Conservation (phyloP, 2,329 filamentous ascomycete species). For the Pezicula rhizophila region DNA sequence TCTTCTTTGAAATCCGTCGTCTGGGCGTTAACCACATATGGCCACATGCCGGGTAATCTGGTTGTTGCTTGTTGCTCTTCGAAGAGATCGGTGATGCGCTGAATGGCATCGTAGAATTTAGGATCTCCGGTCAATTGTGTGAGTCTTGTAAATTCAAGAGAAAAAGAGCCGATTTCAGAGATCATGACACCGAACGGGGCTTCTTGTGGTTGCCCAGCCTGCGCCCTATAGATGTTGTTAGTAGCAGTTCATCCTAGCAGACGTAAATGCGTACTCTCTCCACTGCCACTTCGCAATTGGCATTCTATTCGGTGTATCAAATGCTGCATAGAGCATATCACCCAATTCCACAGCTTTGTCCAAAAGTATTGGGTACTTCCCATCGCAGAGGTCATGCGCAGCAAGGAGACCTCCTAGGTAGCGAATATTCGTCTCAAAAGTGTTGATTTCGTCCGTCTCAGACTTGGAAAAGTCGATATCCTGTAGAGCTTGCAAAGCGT, state of each 20-base stretch:
- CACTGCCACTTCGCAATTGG: conserved; percentile 41
- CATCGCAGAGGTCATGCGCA: conserved; percentile 26
- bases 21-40: conserved; percentile 41
- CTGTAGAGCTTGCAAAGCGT: conserved; percentile 61
- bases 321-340: conserved; percentile 62
- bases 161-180: conserved; percentile 52
- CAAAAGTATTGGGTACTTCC: conserved; percentile 52
- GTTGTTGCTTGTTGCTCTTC: conserved; percentile 45
- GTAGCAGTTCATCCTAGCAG: conserved; percentile 18
- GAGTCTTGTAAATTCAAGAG: conserved; percentile 55
- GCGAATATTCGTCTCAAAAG: conserved; percentile 30
- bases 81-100: conserved; percentile 48
- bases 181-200: conserved; percentile 47
- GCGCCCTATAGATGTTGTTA: background rate
- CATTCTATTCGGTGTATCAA: conserved; percentile 86
- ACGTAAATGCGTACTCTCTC: background rate
- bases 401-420: conserved; percentile 27
- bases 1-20: conserved; percentile 50
- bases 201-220: conserved; percentile 47
- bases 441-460: conserved; percentile 12
- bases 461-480: conserved; percentile 40
- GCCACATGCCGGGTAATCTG: conserved; percentile 55
- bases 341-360: conserved; percentile 63
- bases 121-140: conserved; percentile 54
- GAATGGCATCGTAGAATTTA: conserved; percentile 54